phyloP scores from a whole-genome alignment of 768 basidiomycete species.

The Russula sp. region DNA sequence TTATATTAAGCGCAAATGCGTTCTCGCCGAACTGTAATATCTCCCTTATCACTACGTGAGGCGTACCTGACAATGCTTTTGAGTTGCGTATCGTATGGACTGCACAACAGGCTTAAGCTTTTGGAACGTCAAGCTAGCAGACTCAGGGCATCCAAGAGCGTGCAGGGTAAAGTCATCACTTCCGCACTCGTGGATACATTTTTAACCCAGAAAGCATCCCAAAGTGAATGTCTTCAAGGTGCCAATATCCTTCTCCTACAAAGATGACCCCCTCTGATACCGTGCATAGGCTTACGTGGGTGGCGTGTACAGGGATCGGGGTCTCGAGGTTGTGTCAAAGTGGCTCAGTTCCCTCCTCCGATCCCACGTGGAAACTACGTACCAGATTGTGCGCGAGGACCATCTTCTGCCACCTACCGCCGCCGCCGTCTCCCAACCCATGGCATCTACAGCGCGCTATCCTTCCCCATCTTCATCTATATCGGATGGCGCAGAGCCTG shows the following conservation, averaged over 20 bases:
- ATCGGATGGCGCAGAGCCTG: not conserved
- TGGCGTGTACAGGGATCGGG: not conserved
- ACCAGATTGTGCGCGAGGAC: not conserved
- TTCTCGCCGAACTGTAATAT: not conserved
- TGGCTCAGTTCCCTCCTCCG: not conserved
- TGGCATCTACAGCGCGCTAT: not conserved
- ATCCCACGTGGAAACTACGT: not conserved
- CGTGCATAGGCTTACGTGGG: constrained; percentile 7
- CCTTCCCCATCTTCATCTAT: not conserved
- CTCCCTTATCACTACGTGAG: not conserved
- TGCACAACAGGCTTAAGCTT: not conserved
- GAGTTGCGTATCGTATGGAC: constrained; percentile 5
- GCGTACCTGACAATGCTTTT: not conserved
- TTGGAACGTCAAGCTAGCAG: not conserved
- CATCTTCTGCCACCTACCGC: not conserved
- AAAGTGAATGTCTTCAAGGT: constrained; percentile 13
- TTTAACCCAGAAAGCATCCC: not conserved
- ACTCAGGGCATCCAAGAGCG: not conserved
- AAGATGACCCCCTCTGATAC: not conserved
- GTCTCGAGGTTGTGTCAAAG: not conserved
- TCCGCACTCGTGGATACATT: no score
- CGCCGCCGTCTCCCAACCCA: not conserved
- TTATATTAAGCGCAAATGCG: not conserved
- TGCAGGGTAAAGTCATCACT: not conserved
- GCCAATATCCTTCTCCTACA: not conserved